A percentile compares a stretch with the other conserved stretches of the same genome.
These are phyloP conservation scores for Arabidopsis arenosa DNA, from an alignment of 345 rosid genomes.

Conservation along the genomic window DNA sequence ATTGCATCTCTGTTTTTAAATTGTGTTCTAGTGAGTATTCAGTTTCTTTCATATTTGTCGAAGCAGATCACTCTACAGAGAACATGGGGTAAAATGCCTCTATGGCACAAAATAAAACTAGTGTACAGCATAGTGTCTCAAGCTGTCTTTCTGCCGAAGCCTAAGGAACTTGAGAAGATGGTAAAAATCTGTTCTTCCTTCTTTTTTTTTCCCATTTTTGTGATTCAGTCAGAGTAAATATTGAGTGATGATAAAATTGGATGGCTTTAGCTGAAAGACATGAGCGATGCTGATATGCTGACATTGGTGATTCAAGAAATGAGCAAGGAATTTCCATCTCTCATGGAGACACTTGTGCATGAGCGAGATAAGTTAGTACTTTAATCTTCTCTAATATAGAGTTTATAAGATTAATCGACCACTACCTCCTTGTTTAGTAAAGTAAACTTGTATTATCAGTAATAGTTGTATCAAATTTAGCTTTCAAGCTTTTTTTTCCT, in stretches of 20 bases:
- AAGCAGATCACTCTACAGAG: conserved; percentile 76
- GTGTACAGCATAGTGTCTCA: conserved; percentile 69
- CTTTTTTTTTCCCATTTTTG: background rate
- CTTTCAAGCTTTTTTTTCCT: background rate
- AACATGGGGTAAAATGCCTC: conserved; percentile 89
- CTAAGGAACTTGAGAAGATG: conserved; percentile 84
- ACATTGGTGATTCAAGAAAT: conserved; percentile 91
- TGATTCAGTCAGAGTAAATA: background rate
- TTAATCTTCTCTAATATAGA: background rate
- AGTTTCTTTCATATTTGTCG: conserved; percentile 13
- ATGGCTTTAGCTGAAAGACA: conserved; percentile 73
- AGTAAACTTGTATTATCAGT: no score
- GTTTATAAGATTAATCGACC: background rate
- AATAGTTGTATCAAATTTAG: background rate
- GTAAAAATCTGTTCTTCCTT: conserved; percentile 42
- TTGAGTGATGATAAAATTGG: background rate
- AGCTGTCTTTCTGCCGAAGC: conserved; percentile 79
- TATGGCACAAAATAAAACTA: conserved; percentile 84
- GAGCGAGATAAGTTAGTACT: conserved; percentile 91
- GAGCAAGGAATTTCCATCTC: conserved; percentile 93
- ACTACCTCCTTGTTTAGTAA: background rate
- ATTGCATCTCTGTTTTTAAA: background rate
- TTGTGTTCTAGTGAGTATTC: conserved; percentile 1
- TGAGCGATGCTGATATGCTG: conserved; percentile 88
- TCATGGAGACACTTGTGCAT: conserved; percentile 92